Base-by-base conservation (phyloP, 176 grass and related monocot species). In the Pontederia paniculata region DNA sequence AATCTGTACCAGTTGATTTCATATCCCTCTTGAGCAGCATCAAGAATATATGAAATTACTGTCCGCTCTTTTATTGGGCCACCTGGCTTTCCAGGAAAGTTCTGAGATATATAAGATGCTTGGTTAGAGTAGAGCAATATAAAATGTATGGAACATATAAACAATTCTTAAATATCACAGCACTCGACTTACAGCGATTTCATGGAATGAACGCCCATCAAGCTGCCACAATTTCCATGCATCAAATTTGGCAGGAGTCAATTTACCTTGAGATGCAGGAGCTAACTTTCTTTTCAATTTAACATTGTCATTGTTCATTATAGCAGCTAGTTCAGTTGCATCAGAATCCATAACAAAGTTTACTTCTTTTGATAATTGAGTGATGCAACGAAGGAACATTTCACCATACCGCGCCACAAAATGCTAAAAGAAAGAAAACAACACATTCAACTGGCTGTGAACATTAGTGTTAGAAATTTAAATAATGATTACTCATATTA, bases 181-280 rank as follows among this genome's bases (percentile, higher is more conserved):
- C 60, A 44, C 23, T 31, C 17, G 18, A 78, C 90, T 90, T 46
- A 97, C 91, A 17, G 91, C 86, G 66, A 97, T 72, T 84, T 97
- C 64, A 54, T 67, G 74, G 78, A 97, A 81, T 4, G 86, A 82
- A 57, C 76, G 63, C 18, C 81, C 72, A 57, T 50, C 44, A 17
- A 87, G 76, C 52, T 97, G 86, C 86, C 86, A 90, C 69, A 88
- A 67, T 58, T 77, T 79, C 91, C 86, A 97, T 57, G 93, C 78
- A 70, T 79, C 70, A 42, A 59, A 71, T 71, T 76, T 88, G 44
- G 83, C 74, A 57, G 60, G 56, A 66, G 74, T 52, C 54, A 79
- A 37, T 37, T 37, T 37, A 37, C 28, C 28, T 37, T 37, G 28
- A 6, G 28, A 37, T 37, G 80, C 71, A 57, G 60, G 56, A 66